Percentiles rank a stretch among this genome's conserved stretches.
phyloP scores from a whole-genome alignment of 441 rosid genomes.

The Jatropha podagrica region DNA sequence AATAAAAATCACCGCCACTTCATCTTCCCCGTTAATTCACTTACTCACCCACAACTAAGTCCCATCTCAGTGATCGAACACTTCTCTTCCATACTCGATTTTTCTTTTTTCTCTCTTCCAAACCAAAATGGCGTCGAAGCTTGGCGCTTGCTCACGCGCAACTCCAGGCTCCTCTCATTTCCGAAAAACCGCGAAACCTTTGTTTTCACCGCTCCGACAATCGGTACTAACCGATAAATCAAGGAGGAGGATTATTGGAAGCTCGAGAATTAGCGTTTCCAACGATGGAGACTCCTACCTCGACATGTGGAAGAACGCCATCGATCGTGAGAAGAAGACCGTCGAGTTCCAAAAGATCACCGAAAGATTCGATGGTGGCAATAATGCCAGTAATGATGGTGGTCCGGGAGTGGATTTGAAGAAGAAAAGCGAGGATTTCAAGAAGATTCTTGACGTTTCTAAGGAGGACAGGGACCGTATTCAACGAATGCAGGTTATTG shows the following conservation, averaged over 20 bases:
- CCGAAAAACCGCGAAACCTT: not conserved
- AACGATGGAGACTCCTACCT: conserved; percentile 60
- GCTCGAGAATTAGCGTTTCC: conserved; percentile 39
- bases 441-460: conserved; percentile 65
- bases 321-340: conserved; percentile 67
- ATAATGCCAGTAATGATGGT: not conserved
- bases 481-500: conserved; percentile 82
- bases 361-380: conserved; percentile 28
- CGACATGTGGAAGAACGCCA: conserved; percentile 81
- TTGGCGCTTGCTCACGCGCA: conserved; percentile 40
- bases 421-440: conserved; percentile 75
- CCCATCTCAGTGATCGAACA: not conserved
- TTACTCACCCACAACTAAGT: not conserved
- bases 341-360: conserved; percentile 56
- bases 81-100: no score
- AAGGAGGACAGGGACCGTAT: conserved; percentile 78
- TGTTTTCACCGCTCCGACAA: not conserved
- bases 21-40: not conserved
- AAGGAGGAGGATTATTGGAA: not conserved
- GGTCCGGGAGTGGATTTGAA: conserved; percentile 39
- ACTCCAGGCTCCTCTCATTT: conserved; percentile 26
- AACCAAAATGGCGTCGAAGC: conserved; percentile 47
- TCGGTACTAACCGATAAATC: not conserved
- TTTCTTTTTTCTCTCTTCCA: no score
- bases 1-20: conserved; percentile 13